Evolutionary conservation across 257 asterid species (phyloP).

Genomic region (Solanum bukasovii): DNA sequence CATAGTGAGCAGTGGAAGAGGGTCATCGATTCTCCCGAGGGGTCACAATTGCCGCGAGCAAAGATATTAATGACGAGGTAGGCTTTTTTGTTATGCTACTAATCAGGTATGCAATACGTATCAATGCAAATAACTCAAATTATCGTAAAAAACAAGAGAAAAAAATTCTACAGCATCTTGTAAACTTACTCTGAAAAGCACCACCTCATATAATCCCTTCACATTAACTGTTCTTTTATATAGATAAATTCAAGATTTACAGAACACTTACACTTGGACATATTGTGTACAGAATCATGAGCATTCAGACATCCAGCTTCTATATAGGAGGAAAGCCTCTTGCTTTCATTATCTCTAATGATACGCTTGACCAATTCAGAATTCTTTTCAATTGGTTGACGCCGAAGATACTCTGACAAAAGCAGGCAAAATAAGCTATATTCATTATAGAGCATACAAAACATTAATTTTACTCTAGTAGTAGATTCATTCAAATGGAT

Average conservation of each 20-base stretch:
- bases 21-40: no score
- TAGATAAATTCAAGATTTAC: neutral
- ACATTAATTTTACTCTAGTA: neutral
- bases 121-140: neutral
- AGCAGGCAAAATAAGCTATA: neutral
- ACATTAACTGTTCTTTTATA: neutral
- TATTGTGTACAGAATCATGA: constrained; percentile 34
- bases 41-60: no score
- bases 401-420: constrained; percentile 35
- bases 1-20: no score
- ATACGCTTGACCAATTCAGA: constrained; percentile 39
- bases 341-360: constrained; percentile 41
- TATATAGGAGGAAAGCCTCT: constrained; percentile 46
- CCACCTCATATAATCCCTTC: neutral
- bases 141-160: neutral
- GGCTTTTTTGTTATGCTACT: no score
- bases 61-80: no score
- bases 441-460: neutral
- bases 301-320: constrained; percentile 50
- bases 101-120: neutral
- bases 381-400: constrained; percentile 34
- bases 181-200: neutral
- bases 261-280: constrained; percentile 57
- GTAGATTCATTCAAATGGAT: neutral
- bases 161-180: neutral